Evolutionary conservation across 1,139 yeast genomes (phyloP).

Genomic region (Candida sp.): DNA sequence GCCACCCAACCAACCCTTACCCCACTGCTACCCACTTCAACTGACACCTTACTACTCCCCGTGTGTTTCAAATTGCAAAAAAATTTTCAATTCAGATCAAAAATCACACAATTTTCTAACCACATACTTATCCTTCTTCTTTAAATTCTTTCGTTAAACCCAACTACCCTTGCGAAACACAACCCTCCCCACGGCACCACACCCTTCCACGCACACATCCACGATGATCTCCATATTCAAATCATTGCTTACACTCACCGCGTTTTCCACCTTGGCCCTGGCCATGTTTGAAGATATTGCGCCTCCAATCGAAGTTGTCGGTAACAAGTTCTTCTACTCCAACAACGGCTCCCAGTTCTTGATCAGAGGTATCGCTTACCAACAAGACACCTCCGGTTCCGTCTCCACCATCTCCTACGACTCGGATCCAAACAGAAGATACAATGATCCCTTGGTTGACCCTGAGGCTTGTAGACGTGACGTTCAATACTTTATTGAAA

Average conservation of each 20-base stretch:
- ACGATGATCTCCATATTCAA: conserved; percentile 1
- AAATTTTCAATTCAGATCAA: background rate
- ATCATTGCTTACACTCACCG: conserved; percentile 4
- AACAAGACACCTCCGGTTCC: conserved; percentile 63
- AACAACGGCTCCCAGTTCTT: conserved; percentile 83
- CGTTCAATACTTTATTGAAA: conserved; percentile 72
- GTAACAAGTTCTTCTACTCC: conserved; percentile 79
- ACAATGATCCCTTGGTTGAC: conserved; percentile 79
- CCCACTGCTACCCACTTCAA: background rate
- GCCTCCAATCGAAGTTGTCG: conserved; percentile 60
- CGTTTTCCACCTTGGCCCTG: conserved; percentile 8
- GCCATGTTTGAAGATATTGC: conserved; percentile 15
- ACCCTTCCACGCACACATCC: no score
- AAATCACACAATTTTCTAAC: background rate
- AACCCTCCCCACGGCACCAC: no score
- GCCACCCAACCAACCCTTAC: background rate
- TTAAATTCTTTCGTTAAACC: background rate
- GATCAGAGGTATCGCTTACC: conserved; percentile 82
- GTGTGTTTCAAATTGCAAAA: background rate
- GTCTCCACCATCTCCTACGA: conserved; percentile 21
- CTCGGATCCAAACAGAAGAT: conserved; percentile 25
- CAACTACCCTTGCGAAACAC: background rate
- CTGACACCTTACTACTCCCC: no score
- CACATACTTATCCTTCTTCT: background rate
- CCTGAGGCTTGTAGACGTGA: conserved; percentile 77